Conservation (phyloP, 768 basidiomycete genomes). For the Pleurotus eryngii region DNA sequence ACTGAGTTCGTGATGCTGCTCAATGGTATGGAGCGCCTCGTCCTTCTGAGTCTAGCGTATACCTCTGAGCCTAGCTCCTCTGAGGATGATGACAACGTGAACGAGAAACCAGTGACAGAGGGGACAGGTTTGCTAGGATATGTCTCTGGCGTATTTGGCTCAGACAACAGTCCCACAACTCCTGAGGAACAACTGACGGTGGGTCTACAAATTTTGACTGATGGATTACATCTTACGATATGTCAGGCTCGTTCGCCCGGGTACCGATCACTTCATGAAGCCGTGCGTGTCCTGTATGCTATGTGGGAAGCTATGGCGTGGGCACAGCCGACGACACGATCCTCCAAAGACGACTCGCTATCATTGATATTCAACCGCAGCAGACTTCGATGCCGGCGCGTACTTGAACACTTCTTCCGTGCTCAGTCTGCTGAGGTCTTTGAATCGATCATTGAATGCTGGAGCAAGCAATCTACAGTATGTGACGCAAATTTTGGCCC, state of each 20-base stretch:
- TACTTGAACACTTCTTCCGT: conserved; percentile 84
- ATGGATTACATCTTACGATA: neutral
- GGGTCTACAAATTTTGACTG: conserved; percentile 18
- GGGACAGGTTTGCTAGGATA: conserved; percentile 78
- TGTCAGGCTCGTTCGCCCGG: conserved; percentile 68
- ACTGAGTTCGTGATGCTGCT: conserved; percentile 83
- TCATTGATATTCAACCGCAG: conserved; percentile 65
- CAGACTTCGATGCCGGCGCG: conserved; percentile 67
- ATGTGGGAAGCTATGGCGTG: conserved; percentile 67
- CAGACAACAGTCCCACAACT: conserved; percentile 48
- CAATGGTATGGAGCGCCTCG: conserved; percentile 78
- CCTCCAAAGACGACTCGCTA: conserved; percentile 65
- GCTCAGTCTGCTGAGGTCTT: conserved; percentile 77
- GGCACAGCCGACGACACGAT: conserved; percentile 40
- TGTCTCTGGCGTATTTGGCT: conserved; percentile 87
- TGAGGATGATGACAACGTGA: conserved; percentile 52
- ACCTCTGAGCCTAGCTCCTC: conserved; percentile 42
- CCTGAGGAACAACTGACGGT: conserved; percentile 60
- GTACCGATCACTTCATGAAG: conserved; percentile 75
- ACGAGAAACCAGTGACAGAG: conserved; percentile 54
- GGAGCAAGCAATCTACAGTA: conserved; percentile 59
- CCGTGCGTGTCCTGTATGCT: conserved; percentile 71
- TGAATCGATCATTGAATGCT: conserved; percentile 80
- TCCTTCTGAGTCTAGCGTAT: conserved; percentile 68
- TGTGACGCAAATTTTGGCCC: conserved; percentile 18